These are phyloP conservation scores for Pilaira anomala DNA, from an alignment of 192 early-diverging fungal species.

Conservation along the genomic window DNA sequence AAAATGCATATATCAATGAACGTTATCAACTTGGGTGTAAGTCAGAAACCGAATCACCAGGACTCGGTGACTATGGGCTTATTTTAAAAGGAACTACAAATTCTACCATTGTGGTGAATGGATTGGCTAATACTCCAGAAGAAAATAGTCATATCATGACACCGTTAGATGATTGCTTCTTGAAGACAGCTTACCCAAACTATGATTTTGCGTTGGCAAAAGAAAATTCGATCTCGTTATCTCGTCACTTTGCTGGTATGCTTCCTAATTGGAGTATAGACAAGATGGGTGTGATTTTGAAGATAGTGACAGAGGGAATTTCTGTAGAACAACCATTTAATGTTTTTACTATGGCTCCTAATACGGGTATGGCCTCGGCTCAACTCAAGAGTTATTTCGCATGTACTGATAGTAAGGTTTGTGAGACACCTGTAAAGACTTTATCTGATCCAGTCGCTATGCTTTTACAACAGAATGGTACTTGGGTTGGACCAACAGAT, in stretches of 20 bases:
- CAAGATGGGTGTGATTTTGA: not conserved
- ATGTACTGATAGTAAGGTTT: not conserved
- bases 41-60: not conserved
- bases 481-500: not conserved
- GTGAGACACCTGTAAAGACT: not conserved
- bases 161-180: not conserved
- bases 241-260: constrained; percentile 6
- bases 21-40: not conserved
- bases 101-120: constrained; percentile 1
- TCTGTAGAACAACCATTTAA: constrained; percentile 4
- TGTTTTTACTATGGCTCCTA: constrained; percentile 3
- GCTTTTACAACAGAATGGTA: not conserved
- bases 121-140: not conserved
- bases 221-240: not conserved
- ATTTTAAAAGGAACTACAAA: not conserved
- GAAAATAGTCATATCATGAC: not conserved
- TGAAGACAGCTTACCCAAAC: not conserved
- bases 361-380: no score
- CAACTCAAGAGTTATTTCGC: not conserved
- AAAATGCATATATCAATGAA: not conserved
- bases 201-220: not conserved
- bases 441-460: not conserved
- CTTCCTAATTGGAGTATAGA: constrained; percentile 12
- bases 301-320: not conserved
- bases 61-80: no score